Conservation (phyloP, 2,329 filamentous ascomycete genomes). For the Penicillium glabrum region DNA sequence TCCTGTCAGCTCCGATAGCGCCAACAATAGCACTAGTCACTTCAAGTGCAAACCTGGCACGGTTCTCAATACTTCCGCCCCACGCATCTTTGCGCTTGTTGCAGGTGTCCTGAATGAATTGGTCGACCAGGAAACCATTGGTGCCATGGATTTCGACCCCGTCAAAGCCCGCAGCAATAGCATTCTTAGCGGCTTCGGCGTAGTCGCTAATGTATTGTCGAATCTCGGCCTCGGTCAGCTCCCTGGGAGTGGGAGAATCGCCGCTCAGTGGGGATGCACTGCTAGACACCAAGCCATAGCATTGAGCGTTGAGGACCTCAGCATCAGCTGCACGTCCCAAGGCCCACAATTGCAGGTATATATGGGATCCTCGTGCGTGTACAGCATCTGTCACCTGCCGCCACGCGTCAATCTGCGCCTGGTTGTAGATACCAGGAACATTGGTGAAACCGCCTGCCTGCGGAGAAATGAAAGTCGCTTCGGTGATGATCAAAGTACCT, state of each 20-base stretch:
- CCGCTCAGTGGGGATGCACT: slow-evolving; percentile 13
- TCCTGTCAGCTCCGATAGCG: slow-evolving; percentile 39
- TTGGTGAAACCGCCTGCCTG: too few relatives aligned
- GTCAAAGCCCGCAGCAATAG: slow-evolving; percentile 56
- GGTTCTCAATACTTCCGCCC: slow-evolving; percentile 52
- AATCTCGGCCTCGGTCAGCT: slow-evolving; percentile 45
- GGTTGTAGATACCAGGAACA: too few relatives aligned
- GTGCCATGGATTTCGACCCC: slow-evolving; percentile 52
- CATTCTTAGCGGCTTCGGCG: slow-evolving; percentile 50
- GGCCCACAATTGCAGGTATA: slow-evolving; percentile 41
- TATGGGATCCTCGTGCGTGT: too few relatives aligned
- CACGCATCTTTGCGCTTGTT: slow-evolving; percentile 53
- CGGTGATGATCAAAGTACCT: too few relatives aligned
- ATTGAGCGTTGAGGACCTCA: too few relatives aligned
- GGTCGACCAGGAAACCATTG: slow-evolving; percentile 54
- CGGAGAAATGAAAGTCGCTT: too few relatives aligned
- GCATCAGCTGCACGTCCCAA: too few relatives aligned
- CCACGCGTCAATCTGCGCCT: too few relatives aligned
- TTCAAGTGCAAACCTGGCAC: slow-evolving; percentile 56
- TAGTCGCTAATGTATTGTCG: slow-evolving; percentile 42
- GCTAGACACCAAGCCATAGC: slow-evolving; percentile 12
- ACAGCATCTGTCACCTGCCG: too few relatives aligned
- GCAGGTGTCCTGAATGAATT: slow-evolving; percentile 49
- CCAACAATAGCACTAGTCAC: slow-evolving; percentile 35
- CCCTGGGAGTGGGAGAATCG: slow-evolving; percentile 18